phyloP scores from a whole-genome alignment of 106 monocot genomes.

The Alisma plantagoaquatica region DNA sequence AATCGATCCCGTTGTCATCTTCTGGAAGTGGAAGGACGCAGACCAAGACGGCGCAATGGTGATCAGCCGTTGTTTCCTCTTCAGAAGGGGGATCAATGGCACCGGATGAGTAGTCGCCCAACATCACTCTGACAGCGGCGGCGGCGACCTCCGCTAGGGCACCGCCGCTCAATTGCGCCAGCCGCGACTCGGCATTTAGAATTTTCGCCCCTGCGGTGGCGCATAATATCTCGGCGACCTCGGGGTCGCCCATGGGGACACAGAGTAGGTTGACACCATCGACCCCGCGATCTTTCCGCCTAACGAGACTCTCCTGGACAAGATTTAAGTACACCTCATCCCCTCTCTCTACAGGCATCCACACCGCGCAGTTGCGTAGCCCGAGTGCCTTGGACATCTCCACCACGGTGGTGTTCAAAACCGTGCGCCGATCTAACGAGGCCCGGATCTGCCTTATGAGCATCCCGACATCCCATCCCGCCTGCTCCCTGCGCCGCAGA shows the following conservation, averaged over 20 bases:
- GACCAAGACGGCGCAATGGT: slow-evolving; percentile 43
- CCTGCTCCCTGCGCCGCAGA: slow-evolving; percentile 58
- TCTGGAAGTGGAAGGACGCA: slow-evolving; percentile 49
- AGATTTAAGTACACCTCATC: slow-evolving; percentile 41
- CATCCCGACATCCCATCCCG: slow-evolving; percentile 72
- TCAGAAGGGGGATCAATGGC: slow-evolving; percentile 51
- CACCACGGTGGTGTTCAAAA: slow-evolving; percentile 59
- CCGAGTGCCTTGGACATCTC: slow-evolving; percentile 56
- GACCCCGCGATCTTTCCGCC: not conserved
- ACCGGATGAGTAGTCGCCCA: too few relatives aligned
- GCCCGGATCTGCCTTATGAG: slow-evolving; percentile 62
- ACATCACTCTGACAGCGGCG: slow-evolving; percentile 66
- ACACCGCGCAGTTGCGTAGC: slow-evolving; percentile 62
- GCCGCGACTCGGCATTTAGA: slow-evolving; percentile 24
- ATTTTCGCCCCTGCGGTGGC: slow-evolving; percentile 26
- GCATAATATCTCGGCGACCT: slow-evolving; percentile 32
- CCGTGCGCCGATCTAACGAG: slow-evolving; percentile 59
- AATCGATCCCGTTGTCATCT: slow-evolving; percentile 31
- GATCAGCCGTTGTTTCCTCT: slow-evolving; percentile 46
- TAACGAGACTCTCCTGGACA: slow-evolving; percentile 20
- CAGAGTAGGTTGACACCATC: slow-evolving; percentile 5
- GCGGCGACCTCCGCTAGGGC: slow-evolving; percentile 22
- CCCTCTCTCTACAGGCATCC: slow-evolving; percentile 51
- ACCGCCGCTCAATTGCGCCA: slow-evolving; percentile 37
- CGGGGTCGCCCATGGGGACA: slow-evolving; percentile 29